Conservation (phyloP, 2,329 filamentous ascomycete species). For the Colletotrichum spinosum region DNA sequence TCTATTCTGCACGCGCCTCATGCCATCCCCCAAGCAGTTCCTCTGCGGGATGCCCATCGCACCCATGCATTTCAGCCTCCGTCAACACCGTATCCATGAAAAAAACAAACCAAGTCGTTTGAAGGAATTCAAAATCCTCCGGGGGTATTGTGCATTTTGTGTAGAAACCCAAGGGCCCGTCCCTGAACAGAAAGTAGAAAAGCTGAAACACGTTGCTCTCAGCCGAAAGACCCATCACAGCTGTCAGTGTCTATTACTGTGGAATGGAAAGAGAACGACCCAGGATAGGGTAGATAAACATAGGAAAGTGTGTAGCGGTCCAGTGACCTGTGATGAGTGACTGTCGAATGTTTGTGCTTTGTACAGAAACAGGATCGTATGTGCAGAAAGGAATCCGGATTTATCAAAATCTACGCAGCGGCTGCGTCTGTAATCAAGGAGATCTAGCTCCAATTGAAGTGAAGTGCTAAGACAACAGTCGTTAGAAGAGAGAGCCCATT, state of each 20-base stretch:
- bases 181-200: conserved; percentile 25
- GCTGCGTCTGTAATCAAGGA: conserved; percentile 7
- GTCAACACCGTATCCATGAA: conserved; percentile 21
- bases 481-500: conserved; percentile 36
- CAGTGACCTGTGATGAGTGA: conserved; percentile 11
- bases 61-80: conserved; percentile 15
- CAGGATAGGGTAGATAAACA: conserved; percentile 12
- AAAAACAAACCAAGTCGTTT: conserved; percentile 34
- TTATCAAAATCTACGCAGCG: conserved; percentile 20
- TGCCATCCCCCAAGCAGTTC: too few relatives aligned
- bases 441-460: conserved; percentile 13
- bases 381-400: conserved; percentile 26
- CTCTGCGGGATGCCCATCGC: background rate
- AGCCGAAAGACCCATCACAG: conserved; percentile 2
- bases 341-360: conserved; percentile 23
- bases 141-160: conserved; percentile 39
- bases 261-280: conserved; percentile 9
- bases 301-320: conserved; percentile 19
- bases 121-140: conserved; percentile 30
- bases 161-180: conserved; percentile 32
- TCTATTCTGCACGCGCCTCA: background rate
- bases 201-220: conserved; percentile 23
- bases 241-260: conserved; percentile 25
- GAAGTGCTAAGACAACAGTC: background rate
- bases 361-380: conserved; percentile 26